Conservation (phyloP, 1,139 yeast genomes). For the Yamadazyma blattariae region DNA sequence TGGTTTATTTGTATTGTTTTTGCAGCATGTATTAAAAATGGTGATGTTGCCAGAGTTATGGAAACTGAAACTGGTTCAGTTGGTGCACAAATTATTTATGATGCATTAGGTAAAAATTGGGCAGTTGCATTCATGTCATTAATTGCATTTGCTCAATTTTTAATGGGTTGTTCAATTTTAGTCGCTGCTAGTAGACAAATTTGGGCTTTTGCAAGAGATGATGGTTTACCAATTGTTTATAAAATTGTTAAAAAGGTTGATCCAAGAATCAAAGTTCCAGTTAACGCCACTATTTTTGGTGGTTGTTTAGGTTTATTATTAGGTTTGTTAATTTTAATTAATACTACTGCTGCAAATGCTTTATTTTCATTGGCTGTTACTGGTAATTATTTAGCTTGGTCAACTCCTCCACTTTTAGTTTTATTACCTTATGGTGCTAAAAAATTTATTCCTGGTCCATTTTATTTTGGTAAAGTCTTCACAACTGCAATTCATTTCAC, state of each 20-base stretch:
- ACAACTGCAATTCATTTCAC: conserved; percentile 33
- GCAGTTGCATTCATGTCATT: conserved; percentile 62
- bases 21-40: conserved; percentile 51
- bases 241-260: conserved; percentile 51
- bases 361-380: conserved; percentile 50
- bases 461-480: conserved; percentile 51
- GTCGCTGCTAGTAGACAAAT: conserved; percentile 38
- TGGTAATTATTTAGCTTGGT: conserved; percentile 42
- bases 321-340: conserved; percentile 58
- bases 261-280: conserved; percentile 51
- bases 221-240: conserved; percentile 41
- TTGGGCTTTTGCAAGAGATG: conserved; percentile 41
- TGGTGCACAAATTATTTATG: conserved; percentile 64
- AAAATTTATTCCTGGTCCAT: conserved; percentile 60
- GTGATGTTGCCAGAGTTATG: conserved; percentile 45
- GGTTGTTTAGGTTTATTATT: conserved; percentile 46
- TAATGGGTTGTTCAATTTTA: conserved; percentile 53
- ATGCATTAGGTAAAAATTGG: conserved; percentile 69
- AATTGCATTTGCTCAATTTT: conserved; percentile 58
- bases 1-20: conserved; percentile 54
- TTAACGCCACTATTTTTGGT: conserved; percentile 58
- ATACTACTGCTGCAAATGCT: conserved; percentile 57
- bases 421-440: conserved; percentile 39
- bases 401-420: conserved; percentile 38
- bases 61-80: conserved; percentile 49